Conservation (phyloP, 495 filamentous ascomycete genomes). For the Gamarada debralockiae region DNA sequence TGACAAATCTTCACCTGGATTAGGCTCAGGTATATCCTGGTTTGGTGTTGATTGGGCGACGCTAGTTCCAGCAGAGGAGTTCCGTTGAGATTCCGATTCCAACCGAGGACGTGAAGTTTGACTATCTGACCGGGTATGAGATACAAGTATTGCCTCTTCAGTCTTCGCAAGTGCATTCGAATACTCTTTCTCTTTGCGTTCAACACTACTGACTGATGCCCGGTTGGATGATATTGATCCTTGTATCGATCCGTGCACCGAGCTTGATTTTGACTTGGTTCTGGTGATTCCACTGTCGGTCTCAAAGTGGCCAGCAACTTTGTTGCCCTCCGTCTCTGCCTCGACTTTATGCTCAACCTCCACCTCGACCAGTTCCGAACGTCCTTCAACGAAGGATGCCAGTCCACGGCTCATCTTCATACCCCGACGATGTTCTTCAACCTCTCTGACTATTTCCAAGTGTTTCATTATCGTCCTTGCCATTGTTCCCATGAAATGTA, state of each 20-base stretch:
- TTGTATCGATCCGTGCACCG: background rate
- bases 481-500: slow-evolving; percentile 42
- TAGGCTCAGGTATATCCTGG: background rate
- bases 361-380: slow-evolving; percentile 26
- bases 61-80: slow-evolving; percentile 9
- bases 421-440: slow-evolving; percentile 52
- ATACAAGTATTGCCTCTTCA: slow-evolving; percentile 12
- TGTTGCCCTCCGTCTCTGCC: slow-evolving; percentile 20
- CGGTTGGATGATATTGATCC: background rate
- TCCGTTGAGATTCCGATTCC: slow-evolving; percentile 1
- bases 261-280: slow-evolving; percentile 5
- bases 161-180: slow-evolving; percentile 10
- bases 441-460: slow-evolving; percentile 53
- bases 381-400: slow-evolving; percentile 58
- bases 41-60: slow-evolving; percentile 2
- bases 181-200: slow-evolving; percentile 15
- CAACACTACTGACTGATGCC: slow-evolving; percentile 10
- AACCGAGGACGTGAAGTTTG: slow-evolving; percentile 1
- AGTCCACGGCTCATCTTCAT: slow-evolving; percentile 58
- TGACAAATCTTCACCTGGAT: slow-evolving; percentile 4
- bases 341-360: too few relatives aligned
- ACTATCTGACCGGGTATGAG: background rate
- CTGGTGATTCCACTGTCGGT: slow-evolving; percentile 2
- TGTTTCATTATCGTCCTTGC: slow-evolving; percentile 59
- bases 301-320: slow-evolving; percentile 23